Evolutionary conservation across 371 early-diverging fungal genomes (phyloP).

Genomic region (Mortierella sp.): DNA sequence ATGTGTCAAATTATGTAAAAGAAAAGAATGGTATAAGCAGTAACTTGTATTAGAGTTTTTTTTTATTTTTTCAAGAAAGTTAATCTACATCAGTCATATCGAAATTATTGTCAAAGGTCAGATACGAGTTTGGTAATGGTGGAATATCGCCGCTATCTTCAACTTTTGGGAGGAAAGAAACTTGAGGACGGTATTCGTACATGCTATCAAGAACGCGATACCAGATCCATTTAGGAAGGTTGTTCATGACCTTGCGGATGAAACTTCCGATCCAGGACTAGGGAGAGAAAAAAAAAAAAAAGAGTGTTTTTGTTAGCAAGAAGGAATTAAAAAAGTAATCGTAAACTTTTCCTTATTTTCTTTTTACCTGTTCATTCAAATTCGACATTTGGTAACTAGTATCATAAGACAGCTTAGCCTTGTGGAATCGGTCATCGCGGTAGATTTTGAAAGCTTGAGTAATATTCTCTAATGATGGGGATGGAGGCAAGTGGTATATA

Average conservation of each 20-base stretch:
- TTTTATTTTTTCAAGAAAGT: neutral
- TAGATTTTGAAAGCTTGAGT: constrained; percentile 10
- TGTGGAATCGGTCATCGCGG: constrained; percentile 17
- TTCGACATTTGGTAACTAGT: constrained; percentile 42
- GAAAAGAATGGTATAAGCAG: neutral
- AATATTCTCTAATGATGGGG: constrained; percentile 9
- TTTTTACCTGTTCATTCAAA: constrained; percentile 32
- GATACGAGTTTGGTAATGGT: constrained; percentile 17
- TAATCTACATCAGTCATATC: constrained; percentile 1
- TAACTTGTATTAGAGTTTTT: neutral
- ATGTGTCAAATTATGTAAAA: too few species aligned
- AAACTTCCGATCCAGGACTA: constrained; percentile 30
- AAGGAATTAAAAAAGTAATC: neutral
- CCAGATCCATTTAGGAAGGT: constrained; percentile 43
- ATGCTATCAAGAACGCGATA: constrained; percentile 20
- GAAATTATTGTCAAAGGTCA: neutral
- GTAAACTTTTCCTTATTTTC: neutral
- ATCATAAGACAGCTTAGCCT: constrained; percentile 30
- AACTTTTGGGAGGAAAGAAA: constrained; percentile 25
- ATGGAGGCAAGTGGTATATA: constrained; percentile 15
- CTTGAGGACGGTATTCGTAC: constrained; percentile 38
- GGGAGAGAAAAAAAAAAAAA: neutral
- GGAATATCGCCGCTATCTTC: constrained; percentile 28
- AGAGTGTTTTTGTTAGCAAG: too few species aligned
- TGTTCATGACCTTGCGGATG: constrained; percentile 32